These are phyloP conservation scores for Volvox carteri DNA, from an alignment of 163 green algal genomes.

Conservation along the genomic window DNA sequence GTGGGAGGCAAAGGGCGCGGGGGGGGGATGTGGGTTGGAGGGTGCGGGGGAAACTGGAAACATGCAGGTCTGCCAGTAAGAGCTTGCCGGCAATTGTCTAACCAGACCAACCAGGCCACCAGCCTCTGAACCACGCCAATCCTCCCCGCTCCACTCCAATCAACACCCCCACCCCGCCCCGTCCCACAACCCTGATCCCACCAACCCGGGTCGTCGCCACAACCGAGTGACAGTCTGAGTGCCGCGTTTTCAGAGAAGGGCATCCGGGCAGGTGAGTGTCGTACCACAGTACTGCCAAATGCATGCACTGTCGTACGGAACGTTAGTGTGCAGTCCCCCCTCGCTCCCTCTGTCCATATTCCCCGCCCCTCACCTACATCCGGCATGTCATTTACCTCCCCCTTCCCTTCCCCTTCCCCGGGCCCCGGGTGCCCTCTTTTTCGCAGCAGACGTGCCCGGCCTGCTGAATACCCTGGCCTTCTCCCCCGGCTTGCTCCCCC, in stretches of 20 bases:
- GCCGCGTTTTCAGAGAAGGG: background rate
- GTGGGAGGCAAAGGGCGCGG: background rate
- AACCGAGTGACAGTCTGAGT: slow-evolving; percentile 36
- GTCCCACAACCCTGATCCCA: no score
- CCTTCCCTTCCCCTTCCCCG: background rate
- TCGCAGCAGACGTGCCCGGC: slow-evolving; percentile 36
- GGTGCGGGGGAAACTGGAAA: no score
- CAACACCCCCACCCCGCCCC: no score
- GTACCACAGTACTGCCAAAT: background rate
- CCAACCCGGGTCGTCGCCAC: no score
- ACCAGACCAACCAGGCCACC: no score
- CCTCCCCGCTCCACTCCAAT: no score
- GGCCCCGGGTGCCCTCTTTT: background rate
- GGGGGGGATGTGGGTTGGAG: background rate
- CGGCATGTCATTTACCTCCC: background rate
- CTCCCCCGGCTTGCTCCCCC: slow-evolving; percentile 59
- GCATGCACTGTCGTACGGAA: background rate
- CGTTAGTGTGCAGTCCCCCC: no score
- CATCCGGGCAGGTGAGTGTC: background rate
- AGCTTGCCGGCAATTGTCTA: no score
- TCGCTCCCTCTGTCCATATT: background rate
- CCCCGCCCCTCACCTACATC: background rate
- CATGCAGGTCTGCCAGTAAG: no score
- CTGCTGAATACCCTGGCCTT: slow-evolving; percentile 73
- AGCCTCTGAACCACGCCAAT: no score